Evolutionary conservation across 2,329 filamentous ascomycete species (phyloP), one percentile per base, ranked within the genome.

Genomic region (Xylaria arbuscula): DNA sequence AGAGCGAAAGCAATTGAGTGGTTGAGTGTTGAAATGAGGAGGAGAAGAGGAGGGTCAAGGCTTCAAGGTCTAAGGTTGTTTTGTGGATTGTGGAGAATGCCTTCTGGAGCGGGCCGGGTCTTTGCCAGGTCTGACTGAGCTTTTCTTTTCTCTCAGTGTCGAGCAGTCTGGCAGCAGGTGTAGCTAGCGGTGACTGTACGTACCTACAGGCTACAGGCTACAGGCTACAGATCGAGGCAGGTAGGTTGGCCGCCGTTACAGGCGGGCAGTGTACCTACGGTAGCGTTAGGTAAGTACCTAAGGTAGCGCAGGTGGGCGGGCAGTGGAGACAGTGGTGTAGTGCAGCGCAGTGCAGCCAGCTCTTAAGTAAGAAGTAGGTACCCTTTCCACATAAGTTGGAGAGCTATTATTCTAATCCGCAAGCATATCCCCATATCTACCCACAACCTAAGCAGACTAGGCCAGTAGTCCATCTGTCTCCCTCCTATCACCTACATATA

Each of bases 1-100:
- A 65, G 64, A 70, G 66, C 67, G 62, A 66, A 66, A 38, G 51
- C 54, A 64, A 69, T 66, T 69, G 62, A 64, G 62, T 71, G 64
- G 67, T 67, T 65, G 68, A 68, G 66, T 69, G 55, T 64, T 73
- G 68, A 72, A 72, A 69, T 72, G 70, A 68, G 62, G 71, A 74
- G 72, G 70, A 73, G 70, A 70, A 64, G 67, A 70, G 69, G 70
- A 68, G 68, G 64, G 68, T 69, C 64, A 68, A 67, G 68, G 62
- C 68, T 72, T 61, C 57, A 64, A 69, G 67, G 63, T 63, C 60
- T 64, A 67, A 66, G 63, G 64, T 66, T 67, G 67, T 70, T 68
- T 70, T 67, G 64, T 68, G 62, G 65, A 71, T 65, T 72, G 72
- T 71, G 70, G 72, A 70, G 70, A 73, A 72, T 67, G 66, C 50